Evolutionary conservation across 495 filamentous ascomycete genomes (phyloP).

Genomic region (Xylaria intraflava): DNA sequence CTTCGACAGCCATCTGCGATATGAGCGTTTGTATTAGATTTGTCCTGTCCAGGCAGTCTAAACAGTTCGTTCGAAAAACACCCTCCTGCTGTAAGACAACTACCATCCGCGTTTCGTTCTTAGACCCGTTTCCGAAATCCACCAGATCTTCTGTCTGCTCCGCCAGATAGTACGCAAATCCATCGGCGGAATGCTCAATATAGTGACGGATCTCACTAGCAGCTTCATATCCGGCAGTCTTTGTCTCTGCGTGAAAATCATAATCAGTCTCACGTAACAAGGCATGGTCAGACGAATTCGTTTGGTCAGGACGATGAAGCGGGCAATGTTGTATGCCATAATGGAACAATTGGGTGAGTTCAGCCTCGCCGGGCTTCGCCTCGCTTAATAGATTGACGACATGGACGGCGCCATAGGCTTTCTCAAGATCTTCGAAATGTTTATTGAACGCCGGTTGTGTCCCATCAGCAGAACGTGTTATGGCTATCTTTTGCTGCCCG

Average conservation of each 20-base stretch:
- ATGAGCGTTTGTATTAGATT: slow-evolving; percentile 95
- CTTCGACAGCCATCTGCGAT: slow-evolving; percentile 81
- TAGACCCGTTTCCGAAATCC: slow-evolving; percentile 19
- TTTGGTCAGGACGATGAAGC: slow-evolving; percentile 45
- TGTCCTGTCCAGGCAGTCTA: slow-evolving; percentile 93
- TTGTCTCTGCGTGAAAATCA: slow-evolving; percentile 92
- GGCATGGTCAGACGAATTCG: slow-evolving; percentile 52
- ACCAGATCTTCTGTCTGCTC: slow-evolving; percentile 54
- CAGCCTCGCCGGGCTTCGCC: slow-evolving; percentile 73
- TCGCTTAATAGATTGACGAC: slow-evolving; percentile 88
- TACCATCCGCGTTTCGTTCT: slow-evolving; percentile 44
- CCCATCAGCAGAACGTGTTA: slow-evolving; percentile 83
- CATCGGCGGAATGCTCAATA: slow-evolving; percentile 69
- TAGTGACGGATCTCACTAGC: slow-evolving; percentile 69
- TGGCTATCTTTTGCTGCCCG: slow-evolving; percentile 87
- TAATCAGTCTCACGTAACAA: slow-evolving; percentile 76
- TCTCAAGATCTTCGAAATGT: slow-evolving; percentile 77
- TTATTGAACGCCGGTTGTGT: slow-evolving; percentile 93
- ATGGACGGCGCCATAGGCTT: slow-evolving; percentile 83
- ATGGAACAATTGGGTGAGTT: slow-evolving; percentile 72
- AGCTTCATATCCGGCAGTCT: slow-evolving; percentile 79
- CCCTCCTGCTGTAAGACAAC: slow-evolving; percentile 87
- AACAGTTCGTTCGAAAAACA: slow-evolving; percentile 89
- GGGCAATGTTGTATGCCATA: slow-evolving; percentile 65
- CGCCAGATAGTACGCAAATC: slow-evolving; percentile 85